Conservation (phyloP, 768 basidiomycete species). For the Boletus edulis region DNA sequence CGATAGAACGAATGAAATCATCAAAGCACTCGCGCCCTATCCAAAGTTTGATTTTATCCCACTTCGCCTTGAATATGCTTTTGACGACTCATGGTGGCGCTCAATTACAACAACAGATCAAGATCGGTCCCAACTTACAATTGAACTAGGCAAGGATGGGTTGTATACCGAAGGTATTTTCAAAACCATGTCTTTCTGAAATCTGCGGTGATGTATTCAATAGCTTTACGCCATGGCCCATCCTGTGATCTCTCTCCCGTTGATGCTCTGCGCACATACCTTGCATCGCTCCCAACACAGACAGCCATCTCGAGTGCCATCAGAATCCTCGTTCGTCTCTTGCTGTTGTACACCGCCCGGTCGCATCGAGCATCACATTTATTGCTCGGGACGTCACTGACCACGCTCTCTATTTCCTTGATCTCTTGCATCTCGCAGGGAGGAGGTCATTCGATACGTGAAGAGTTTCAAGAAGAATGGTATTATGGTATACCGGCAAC, state of each 20-base stretch:
- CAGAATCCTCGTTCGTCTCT: conserved; percentile 58
- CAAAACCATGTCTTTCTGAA: neutral
- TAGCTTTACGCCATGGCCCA: conserved; percentile 24
- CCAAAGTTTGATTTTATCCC: conserved; percentile 55
- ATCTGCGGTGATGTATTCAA: neutral
- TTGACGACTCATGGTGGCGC: conserved; percentile 67
- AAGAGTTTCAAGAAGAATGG: conserved; percentile 77
- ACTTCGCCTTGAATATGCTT: conserved; percentile 71
- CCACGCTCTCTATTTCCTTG: conserved; percentile 69
- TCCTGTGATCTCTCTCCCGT: conserved; percentile 16
- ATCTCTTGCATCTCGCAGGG: conserved; percentile 77
- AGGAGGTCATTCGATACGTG: conserved; percentile 65
- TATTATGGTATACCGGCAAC: conserved; percentile 20
- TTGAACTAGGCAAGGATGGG: conserved; percentile 59
- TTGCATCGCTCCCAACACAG: conserved; percentile 69
- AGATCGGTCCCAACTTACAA: conserved; percentile 29
- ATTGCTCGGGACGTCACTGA: conserved; percentile 76
- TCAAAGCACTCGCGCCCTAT: conserved; percentile 45
- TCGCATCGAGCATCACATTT: conserved; percentile 67
- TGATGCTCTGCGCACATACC: conserved; percentile 45
- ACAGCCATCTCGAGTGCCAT: conserved; percentile 64
- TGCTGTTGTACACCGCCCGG: conserved; percentile 65
- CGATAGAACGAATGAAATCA: conserved; percentile 55
- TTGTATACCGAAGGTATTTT: conserved; percentile 27
- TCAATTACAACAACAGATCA: conserved; percentile 36